Percentiles rank a stretch among this genome's conserved stretches.
These are phyloP conservation scores for Penicillium robsamsonii DNA, from an alignment of 495 filamentous ascomycete genomes.

Conservation along the genomic window DNA sequence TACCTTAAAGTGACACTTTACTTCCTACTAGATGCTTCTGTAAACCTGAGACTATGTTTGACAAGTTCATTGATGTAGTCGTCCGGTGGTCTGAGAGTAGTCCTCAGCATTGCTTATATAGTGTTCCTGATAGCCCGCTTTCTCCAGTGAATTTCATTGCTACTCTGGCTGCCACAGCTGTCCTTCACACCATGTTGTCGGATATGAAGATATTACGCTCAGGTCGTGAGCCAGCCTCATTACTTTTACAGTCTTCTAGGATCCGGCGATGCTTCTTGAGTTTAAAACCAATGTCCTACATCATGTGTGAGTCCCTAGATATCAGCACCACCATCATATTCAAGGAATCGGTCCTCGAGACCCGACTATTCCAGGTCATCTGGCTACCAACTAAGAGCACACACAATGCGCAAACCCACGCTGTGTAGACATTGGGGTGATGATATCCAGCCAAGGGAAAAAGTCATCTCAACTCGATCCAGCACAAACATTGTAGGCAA, in stretches of 20 bases:
- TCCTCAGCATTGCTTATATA: not conserved
- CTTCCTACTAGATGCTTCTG: constrained; percentile 1
- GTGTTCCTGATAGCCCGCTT: not conserved
- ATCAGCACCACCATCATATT: not conserved
- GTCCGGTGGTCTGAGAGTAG: not conserved
- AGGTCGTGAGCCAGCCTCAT: not conserved
- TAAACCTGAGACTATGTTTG: not conserved
- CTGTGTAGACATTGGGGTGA: not conserved
- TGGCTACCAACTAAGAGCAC: not conserved
- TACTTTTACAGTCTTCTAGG: not conserved
- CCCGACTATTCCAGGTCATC: not conserved
- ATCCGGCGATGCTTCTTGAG: not conserved
- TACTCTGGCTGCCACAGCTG: not conserved
- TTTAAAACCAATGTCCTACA: not conserved
- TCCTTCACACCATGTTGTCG: not conserved
- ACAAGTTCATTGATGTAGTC: not conserved
- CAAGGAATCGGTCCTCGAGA: not conserved
- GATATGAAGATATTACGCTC: not conserved
- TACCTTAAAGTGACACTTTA: constrained; percentile 16
- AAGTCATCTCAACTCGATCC: not conserved
- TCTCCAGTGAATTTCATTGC: not conserved
- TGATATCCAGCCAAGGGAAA: not conserved
- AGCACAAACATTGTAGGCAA: not conserved
- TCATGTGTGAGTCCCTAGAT: not conserved
- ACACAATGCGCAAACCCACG: not conserved